Evolutionary conservation across 2,329 filamentous ascomycete genomes (phyloP), one percentile per base, ranked within the genome.

Genomic region (Alternaria brassicae): DNA sequence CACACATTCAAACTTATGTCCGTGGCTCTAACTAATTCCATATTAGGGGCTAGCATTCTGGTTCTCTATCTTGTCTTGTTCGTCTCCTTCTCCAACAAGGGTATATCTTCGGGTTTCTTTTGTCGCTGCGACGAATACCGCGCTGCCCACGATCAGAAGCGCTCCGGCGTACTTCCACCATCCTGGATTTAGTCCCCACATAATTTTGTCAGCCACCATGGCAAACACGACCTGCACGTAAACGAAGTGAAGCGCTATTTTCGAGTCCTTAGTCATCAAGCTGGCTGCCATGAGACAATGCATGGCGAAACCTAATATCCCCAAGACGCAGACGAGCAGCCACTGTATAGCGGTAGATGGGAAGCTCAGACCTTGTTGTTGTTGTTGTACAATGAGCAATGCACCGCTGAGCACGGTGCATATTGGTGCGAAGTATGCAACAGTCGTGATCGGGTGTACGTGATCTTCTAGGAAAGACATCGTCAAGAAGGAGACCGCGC

Each of bases 201-300:
- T 19, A 47, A 47, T 47, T 28, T 47, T 47, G 15, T 47, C 44
- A 13, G 44, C 44, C 6, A 47, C 1, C 44, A 47, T 47, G 30
- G 44, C 44, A 3, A 47, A 47, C 28, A 47, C 44, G 3, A 47
- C 44, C 19, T 47, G 44, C 17, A 47, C 17, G 12, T 47, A 32
- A 23, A 47, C 28, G 28, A 47, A 23, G 12, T 47, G 44, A 47
- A 47, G 44, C 44, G 44, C 44, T 34, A 2, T 47, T 17, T 47
- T 47, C 7, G 44, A 47, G 34, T 47, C 44, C 28, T 28, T 28
- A 32, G 44, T 47, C 44, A 47, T 47, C 44, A 47, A 47, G 44
- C 44, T 47, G 28, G 44, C 44, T 23, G 44, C 44, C 44, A 47
- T 6, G 28, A 47, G 44, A 28, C 28, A 47, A 47, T 47, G 44